Evolutionary conservation across 2,329 filamentous ascomycete species (phyloP), one percentile per base, ranked within the genome.

Genomic region (Sordariomycetes sp.): DNA sequence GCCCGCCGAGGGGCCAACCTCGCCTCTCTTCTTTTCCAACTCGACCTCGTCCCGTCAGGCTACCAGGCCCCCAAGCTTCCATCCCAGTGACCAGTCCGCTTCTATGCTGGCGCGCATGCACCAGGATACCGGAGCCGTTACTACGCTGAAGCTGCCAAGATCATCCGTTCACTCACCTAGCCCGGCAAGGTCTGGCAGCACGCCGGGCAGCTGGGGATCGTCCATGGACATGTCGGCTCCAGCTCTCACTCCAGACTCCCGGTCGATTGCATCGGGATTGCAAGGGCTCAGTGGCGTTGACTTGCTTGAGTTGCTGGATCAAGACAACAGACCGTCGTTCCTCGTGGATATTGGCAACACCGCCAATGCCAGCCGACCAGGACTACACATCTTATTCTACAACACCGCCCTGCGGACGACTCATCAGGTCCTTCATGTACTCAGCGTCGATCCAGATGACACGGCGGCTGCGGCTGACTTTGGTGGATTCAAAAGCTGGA

Each of bases 291-390:
- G 73, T 27, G 70, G 71, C 18, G 65, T 87, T 33, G 79, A 81
- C 17, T 68, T 86, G 8, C 58, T 80, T 15, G 85, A 90, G 52
- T 60, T 90, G 25, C 56, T 92, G 26, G 83, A 90, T 48, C 73
- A 82, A 43, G 85, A 92, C 50, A 74, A 81, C 32, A 66, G 85
- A 30, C 85, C 83, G 3, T 84, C 81, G 0, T 86, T 90, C 46
- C 70, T 90, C 27, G 64, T 90, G 21, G 83, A 90, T 46, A 57
- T 84, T 33, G 63, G 64, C 7, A 74, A 80, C 46, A 54, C 64
- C 2, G 53, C 59, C n/a, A 79, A 78, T 44, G 66, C 64, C 30
- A 60, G 58, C 16, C 60, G 68, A 2, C 67, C 68, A 0, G 63
- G 64, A 2, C 54, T 88, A 24, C 66, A 72, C 20, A 66, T 85